Base-by-base conservation (phyloP, 2,329 filamentous ascomycete species). In the Madurella fahalii region DNA sequence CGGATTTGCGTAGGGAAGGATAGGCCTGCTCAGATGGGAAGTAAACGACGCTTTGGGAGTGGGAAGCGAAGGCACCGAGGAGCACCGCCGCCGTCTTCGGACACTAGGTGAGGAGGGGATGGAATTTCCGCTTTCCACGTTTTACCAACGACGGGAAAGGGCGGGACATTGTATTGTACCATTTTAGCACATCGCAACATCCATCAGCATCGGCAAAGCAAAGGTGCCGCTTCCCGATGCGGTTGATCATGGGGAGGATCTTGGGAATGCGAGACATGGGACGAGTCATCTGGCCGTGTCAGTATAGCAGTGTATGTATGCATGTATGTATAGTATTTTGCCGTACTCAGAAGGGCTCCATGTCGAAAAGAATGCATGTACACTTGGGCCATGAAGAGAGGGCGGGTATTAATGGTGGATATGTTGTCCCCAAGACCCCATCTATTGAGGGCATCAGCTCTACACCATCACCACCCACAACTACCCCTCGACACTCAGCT, bases 401-500 rank as follows among this genome's bases (percentile, higher is more conserved):
- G 3, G 40, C 17, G 7, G 2, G 15, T 16, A 4, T 17, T 41
- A 16, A 16, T 41, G 5, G 7, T 25, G 7, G 7, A 7, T 25
- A 25, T 25, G 3, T 4, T 25, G 4, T 4, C 7, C 25, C 25
- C 25, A 25, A 25, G 7, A 25, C 25, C 4, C 25, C 25, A 25
- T 41, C 40, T 41, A 16, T 16, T 16, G 5, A 16, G 12, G 11
- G 12, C 37, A n/a, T 39, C 37, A 13, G 40, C 11, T 16, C 2
- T n/a, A 44, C 39, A 13, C 9, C 39, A 25, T 30, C 41, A 44
- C 17, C 25, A 30, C 25, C 39, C 16, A 12, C 18, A 34, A 16
- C 41, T 30, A 20, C 18, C 20, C 15, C 42, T 7, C 20, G 12
- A 40, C 46, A 7, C 39, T 39, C 40, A 42, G 59, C 81, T 85